Evolutionary conservation across 2,329 filamentous ascomycete species (phyloP).

Genomic region (Monosporascus cannonballus): DNA sequence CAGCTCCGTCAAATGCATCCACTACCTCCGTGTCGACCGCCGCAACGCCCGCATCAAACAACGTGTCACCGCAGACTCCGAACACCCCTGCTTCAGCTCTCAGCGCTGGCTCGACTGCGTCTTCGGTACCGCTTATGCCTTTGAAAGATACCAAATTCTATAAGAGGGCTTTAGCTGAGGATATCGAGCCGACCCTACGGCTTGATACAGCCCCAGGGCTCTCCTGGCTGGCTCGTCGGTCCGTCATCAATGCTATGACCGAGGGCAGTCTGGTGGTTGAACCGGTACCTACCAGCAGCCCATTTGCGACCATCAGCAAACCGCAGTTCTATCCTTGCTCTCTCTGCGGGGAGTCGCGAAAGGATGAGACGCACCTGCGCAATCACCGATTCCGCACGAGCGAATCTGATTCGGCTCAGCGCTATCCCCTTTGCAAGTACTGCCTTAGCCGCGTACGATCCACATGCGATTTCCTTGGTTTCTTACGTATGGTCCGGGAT

Average conservation of each 20-base stretch:
- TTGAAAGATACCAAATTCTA: constrained; percentile 92
- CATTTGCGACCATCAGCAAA: constrained; percentile 42
- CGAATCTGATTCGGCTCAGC: constrained; percentile 78
- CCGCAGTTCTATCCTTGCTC: constrained; percentile 66
- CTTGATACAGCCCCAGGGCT: constrained; percentile 85
- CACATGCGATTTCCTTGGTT: constrained; percentile 88
- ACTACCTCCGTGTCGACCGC: constrained; percentile 50
- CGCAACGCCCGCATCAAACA: constrained; percentile 37
- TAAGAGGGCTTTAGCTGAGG: constrained; percentile 81
- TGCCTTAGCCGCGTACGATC: constrained; percentile 79
- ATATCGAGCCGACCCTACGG: constrained; percentile 89
- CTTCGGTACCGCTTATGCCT: constrained; percentile 43
- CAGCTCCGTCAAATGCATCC: constrained; percentile 51
- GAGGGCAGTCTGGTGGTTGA: constrained; percentile 87
- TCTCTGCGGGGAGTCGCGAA: constrained; percentile 79
- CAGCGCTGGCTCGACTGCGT: constrained; percentile 36
- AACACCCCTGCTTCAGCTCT: constrained; percentile 49
- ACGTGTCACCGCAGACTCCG: constrained; percentile 52
- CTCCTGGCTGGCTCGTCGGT: constrained; percentile 86
- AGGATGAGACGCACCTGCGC: constrained; percentile 63
- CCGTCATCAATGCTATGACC: constrained; percentile 74
- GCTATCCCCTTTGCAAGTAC: constrained; percentile 85
- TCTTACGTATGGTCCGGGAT: constrained; percentile 84
- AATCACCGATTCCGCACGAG: constrained; percentile 85
- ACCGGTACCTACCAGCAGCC: constrained; percentile 61